phyloP scores from a whole-genome alignment of 2,329 filamentous ascomycete species.

The Graphilbum fragrans region DNA sequence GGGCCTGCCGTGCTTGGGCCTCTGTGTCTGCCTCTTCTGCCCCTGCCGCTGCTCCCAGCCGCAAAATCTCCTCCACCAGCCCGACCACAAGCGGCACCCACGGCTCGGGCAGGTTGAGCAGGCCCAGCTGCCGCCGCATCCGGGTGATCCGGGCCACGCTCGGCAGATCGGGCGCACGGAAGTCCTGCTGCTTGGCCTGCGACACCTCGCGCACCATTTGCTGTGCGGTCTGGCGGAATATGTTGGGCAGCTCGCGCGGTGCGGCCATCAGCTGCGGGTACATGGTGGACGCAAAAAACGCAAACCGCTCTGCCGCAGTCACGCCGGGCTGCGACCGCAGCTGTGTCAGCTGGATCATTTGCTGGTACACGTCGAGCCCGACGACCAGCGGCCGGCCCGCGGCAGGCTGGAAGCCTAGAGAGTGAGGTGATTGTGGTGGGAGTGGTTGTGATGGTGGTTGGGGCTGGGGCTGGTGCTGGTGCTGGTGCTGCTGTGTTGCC shows the following conservation, averaged over 20 bases:
- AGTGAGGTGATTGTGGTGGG: no score
- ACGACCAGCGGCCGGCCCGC: neutral
- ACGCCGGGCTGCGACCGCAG: conserved; percentile 13
- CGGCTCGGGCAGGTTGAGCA: conserved; percentile 17
- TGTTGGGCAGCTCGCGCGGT: conserved; percentile 15
- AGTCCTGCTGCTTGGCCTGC: conserved; percentile 19
- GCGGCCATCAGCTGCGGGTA: conserved; percentile 17
- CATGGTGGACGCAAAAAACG: conserved; percentile 20
- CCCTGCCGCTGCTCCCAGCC: neutral
- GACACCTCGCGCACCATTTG: conserved; percentile 19
- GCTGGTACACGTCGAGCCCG: conserved; percentile 15
- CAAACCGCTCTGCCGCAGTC: conserved; percentile 12
- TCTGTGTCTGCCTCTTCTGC: conserved; percentile 4
- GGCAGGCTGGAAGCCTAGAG: neutral
- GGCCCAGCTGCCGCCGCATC: conserved; percentile 20
- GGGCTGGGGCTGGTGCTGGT: neutral
- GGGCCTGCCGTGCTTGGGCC: conserved; percentile 5
- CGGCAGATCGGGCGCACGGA: conserved; percentile 19
- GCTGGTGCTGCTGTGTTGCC: conserved; percentile 1
- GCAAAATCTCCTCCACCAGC: conserved; percentile 19
- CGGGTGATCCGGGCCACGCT: conserved; percentile 25
- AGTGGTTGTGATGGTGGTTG: neutral
- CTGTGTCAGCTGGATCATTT: conserved; percentile 16
- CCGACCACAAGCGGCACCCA: conserved; percentile 23
- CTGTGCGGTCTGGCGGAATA: conserved; percentile 17